Percentiles rank a stretch among this genome's conserved stretches.
phyloP scores from a whole-genome alignment of 768 basidiomycete genomes.

The Cystobasidium tubakii region DNA sequence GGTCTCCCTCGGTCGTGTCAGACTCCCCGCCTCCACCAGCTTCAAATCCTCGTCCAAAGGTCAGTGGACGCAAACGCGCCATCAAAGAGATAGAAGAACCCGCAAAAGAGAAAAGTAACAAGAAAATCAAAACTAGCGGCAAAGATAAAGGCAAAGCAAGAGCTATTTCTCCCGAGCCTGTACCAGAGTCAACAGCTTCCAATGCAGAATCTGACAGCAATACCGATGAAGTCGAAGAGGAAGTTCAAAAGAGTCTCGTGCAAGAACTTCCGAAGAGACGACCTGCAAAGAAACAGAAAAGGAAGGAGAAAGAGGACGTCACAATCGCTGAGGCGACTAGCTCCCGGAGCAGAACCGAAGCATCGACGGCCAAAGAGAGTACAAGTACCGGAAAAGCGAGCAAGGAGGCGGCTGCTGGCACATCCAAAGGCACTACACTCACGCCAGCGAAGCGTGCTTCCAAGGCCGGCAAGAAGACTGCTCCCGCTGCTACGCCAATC shows the following conservation, averaged over 20 bases:
- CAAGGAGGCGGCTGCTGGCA: background rate
- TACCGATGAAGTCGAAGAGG: background rate
- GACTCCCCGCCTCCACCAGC: background rate
- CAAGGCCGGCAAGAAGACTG: background rate
- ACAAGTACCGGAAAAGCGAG: background rate
- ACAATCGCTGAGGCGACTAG: background rate
- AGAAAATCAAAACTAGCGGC: background rate
- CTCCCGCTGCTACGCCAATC: background rate
- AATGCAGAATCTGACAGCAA: background rate
- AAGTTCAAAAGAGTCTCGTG: conserved; percentile 9
- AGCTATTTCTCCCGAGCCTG: background rate
- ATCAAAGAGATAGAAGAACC: background rate
- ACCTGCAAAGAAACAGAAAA: background rate
- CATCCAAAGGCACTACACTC: background rate
- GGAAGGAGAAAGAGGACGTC: background rate
- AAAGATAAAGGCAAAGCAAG: background rate
- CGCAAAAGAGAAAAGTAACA: background rate
- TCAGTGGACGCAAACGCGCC: background rate
- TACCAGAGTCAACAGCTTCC: background rate
- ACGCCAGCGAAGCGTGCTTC: background rate
- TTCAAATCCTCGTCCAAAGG: background rate
- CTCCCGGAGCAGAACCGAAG: background rate
- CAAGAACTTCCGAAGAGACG: background rate
- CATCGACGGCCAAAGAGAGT: background rate
- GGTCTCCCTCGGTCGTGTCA: background rate